phyloP scores from a whole-genome alignment of 345 rosid genomes.

The Brassica napus region DNA sequence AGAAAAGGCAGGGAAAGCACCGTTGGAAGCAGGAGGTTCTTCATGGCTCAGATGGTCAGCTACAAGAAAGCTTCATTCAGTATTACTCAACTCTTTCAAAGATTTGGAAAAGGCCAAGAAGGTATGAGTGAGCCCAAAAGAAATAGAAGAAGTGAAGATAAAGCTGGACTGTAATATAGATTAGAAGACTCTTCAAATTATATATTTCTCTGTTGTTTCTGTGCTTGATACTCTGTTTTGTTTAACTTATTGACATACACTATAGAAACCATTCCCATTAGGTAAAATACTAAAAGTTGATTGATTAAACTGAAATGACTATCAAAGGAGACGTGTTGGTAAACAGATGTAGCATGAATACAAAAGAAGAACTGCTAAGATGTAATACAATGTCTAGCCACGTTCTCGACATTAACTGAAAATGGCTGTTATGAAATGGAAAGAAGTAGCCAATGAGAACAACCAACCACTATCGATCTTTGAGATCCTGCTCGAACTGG shows the following conservation, averaged over 20 bases:
- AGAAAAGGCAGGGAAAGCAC: constrained; percentile 8
- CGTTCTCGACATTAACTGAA: neutral
- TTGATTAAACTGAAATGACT: constrained; percentile 5
- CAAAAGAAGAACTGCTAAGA: neutral
- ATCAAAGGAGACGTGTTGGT: neutral
- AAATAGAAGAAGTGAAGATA: constrained; percentile 34
- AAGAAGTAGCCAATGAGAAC: neutral
- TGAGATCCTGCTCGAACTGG: constrained; percentile 83
- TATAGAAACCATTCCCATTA: constrained; percentile 2
- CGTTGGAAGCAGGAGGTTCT: no score
- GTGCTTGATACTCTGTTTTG: neutral
- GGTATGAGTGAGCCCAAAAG: constrained; percentile 47
- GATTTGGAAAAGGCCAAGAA: constrained; percentile 44
- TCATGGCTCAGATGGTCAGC: constrained; percentile 84
- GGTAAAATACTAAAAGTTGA: neutral
- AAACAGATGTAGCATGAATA: constrained; percentile 6
- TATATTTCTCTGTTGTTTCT: no score
- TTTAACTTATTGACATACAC: no score
- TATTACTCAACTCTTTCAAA: constrained; percentile 49
- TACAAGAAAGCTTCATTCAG: constrained; percentile 45
- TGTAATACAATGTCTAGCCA: neutral
- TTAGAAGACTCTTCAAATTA: no score
- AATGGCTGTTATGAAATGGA: neutral
- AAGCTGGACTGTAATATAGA: no score
- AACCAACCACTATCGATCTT: constrained; percentile 52